These are phyloP conservation scores for Mortierella sp. DNA, from an alignment of 371 early-diverging fungal species.

Conservation along the genomic window DNA sequence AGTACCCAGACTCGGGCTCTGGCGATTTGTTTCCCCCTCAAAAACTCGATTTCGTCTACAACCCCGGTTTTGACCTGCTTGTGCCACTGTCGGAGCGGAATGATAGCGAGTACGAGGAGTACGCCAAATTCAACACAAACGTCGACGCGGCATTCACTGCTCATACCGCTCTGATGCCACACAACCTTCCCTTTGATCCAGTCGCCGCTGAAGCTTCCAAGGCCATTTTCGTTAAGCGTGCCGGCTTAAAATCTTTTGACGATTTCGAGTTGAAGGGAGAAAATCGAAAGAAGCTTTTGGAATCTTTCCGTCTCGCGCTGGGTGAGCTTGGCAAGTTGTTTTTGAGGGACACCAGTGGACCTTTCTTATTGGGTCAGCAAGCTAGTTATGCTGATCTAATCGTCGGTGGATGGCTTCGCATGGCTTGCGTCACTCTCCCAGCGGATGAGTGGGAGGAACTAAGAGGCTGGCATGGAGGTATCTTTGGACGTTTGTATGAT, in stretches of 20 bases:
- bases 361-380: constrained; percentile 36
- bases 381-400: constrained; percentile 45
- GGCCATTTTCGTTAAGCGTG: constrained; percentile 33
- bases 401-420: constrained; percentile 43
- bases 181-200: constrained; percentile 39
- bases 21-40: constrained; percentile 48
- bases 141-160: constrained; percentile 44
- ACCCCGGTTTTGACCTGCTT: constrained; percentile 14
- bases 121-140: constrained; percentile 31
- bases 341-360: constrained; percentile 42
- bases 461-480: constrained; percentile 43
- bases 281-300: constrained; percentile 23
- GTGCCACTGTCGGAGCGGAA: constrained; percentile 42
- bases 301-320: constrained; percentile 36
- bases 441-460: constrained; percentile 37
- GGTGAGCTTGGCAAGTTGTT: constrained; percentile 40
- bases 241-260: constrained; percentile 32
- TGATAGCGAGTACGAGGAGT: constrained; percentile 25
- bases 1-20: constrained; percentile 37
- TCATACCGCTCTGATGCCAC: constrained; percentile 23
- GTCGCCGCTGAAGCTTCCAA: constrained; percentile 21
- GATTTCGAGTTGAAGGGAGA: constrained; percentile 35
- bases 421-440: constrained; percentile 33
- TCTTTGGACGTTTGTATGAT: constrained; percentile 45
- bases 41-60: constrained; percentile 46